Evolutionary conservation across 2,329 filamentous ascomycete species (phyloP).

Genomic region (Verticillium dahliae): DNA sequence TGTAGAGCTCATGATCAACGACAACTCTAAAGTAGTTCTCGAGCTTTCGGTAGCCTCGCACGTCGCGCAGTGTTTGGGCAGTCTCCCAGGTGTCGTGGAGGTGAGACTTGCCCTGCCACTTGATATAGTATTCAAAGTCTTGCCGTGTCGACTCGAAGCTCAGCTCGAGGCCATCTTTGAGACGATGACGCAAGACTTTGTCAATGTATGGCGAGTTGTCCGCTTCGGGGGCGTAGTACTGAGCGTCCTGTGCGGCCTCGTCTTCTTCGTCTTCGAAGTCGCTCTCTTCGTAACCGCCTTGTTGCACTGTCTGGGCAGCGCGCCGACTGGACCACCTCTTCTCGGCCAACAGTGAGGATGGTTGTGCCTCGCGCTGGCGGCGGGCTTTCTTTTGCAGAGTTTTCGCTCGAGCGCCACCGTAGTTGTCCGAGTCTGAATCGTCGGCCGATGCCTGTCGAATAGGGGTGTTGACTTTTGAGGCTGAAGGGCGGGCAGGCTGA

Average conservation of each 20-base stretch:
- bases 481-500: constrained; percentile 26
- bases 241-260: constrained; percentile 47
- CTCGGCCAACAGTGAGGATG: constrained; percentile 63
- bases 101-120: constrained; percentile 95
- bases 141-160: constrained; percentile 53
- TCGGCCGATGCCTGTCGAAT: constrained; percentile 45
- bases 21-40: constrained; percentile 92
- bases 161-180: constrained; percentile 61
- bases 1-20: constrained; percentile 71
- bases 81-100: constrained; percentile 95
- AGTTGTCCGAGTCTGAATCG: constrained; percentile 68
- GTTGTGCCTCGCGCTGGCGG: constrained; percentile 61
- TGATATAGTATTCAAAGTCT: constrained; percentile 88
- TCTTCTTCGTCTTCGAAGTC: constrained; percentile 61
- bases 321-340: constrained; percentile 88
- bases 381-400: constrained; percentile 70
- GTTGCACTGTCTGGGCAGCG: constrained; percentile 67
- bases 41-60: constrained; percentile 78
- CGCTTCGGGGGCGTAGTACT: constrained; percentile 65
- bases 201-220: constrained; percentile 84
- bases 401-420: constrained; percentile 69
- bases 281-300: constrained; percentile 59
- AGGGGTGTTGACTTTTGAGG: constrained; percentile 55
- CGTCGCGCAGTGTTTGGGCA: constrained; percentile 64
- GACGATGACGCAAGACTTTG: constrained; percentile 78